Evolutionary conservation across 495 filamentous ascomycete genomes (phyloP), one percentile per base, ranked within the genome.

Genomic region (Penicillium steckii): DNA sequence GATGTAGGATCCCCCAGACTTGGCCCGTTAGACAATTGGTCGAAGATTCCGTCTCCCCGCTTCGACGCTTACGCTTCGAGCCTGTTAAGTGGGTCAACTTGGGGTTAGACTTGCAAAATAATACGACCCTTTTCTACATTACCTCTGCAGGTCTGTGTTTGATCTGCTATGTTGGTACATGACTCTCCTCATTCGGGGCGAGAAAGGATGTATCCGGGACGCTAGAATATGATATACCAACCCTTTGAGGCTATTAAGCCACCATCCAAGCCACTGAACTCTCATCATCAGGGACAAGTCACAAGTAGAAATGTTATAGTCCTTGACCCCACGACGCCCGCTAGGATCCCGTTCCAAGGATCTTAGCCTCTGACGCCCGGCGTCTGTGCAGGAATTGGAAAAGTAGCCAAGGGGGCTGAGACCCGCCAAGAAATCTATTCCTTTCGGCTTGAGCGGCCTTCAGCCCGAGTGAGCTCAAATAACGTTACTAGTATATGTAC

Each of bases 321-420:
- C 19, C 23, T 35, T 41, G 21, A 23, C 38, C 18, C 38, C 38
- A 21, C 18, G 38, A 21, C 38, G 19, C 38, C 38, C 38, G 38
- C 38, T 41, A 41, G 38, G 38, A 41, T 41, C 38, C 18, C 38
- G 18, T n/a, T n/a, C 19, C 38, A 41, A 41, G 38, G 21, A 8
- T 23, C 18, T 41, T 41, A 41, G 38, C 8, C 38, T 23, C 38
- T 21, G 21, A 21, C 38, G 38, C 38, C 18, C 38, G 13, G 18
- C 2, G 38, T 21, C 38, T 22, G 38, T 41, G 38, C 38, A 41
- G 19, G 21, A 6, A 41, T 41, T 41, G 6, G 17, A 23, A 41
- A 41, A 5, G 38, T 23, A 30, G 44, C 44, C 44, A 46, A 46
- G 44, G 44, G 44, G 23, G 44, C 44, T 46, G 30, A 46, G 30